Evolutionary conservation across 2,329 filamentous ascomycete genomes (phyloP), one percentile per base, ranked within the genome.

Genomic region (Colletotrichum spaethianum): DNA sequence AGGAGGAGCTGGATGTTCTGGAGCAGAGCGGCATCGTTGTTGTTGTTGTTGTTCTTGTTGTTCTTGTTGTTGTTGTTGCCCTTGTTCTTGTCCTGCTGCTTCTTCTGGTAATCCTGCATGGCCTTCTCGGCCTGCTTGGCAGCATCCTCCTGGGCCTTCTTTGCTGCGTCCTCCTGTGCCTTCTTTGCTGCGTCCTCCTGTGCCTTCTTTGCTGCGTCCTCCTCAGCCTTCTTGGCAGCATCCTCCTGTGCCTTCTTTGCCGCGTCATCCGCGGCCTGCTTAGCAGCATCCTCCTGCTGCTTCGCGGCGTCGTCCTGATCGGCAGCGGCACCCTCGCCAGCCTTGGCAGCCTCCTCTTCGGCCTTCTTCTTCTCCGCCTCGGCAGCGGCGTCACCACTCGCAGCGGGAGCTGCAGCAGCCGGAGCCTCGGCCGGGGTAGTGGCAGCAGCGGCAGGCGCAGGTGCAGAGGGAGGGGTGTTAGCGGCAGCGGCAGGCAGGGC

Each of bases 1-100:
- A 81, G 75, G 28, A 80, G 75, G 48, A 73, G 73, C 46, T 73
- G 42, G 53, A 78, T 76, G 67, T 66, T 70, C 63, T 74, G 52
- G 44, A 72, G 61, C 28, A 80, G 72, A 28, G 42, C 26, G 4
- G 48, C 62, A 53, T 75, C 66, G 71, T 70, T 52, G 64, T 64
- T 57, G 42, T 67, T 53, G 38, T 62, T 63, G 57, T 74, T 63
- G 44, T 67, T 71, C 64, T 72, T 75, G 65, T 63, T 74, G 56
- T 69, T 78, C 74, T 74, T 79, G 75, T 71, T 62, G 28, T 60
- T 38, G 46, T 73, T 67, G 63, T 70, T 60, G 36, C 60, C 66
- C 44, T 46, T 40, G 55, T 57, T 44, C 33, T 59, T 23, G 38
- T 20, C 44, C 42, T 52, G 56, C 36, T 46, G 48, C n/a, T 55